These are phyloP conservation scores for Suhomyces emberorum DNA, from an alignment of 805 yeast species.

Conservation along the genomic window DNA sequence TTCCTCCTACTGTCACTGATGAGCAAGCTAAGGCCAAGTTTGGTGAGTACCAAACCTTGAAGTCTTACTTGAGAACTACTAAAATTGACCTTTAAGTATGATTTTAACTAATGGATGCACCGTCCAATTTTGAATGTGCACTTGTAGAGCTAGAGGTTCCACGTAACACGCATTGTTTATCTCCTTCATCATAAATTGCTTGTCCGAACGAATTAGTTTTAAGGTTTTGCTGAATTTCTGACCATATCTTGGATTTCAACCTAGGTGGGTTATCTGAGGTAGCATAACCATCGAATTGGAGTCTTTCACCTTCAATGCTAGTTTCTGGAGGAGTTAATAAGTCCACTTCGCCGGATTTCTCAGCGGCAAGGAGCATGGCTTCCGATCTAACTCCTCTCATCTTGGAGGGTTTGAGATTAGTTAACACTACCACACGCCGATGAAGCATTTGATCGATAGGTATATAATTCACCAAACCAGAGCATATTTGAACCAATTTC, in stretches of 20 bases:
- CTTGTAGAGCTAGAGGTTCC: too few species aligned
- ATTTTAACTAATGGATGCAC: too few species aligned
- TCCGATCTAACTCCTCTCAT: slow-evolving; percentile 61
- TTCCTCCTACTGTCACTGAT: slow-evolving; percentile 62
- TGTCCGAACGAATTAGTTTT: slow-evolving; percentile 27
- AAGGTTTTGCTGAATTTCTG: slow-evolving; percentile 24
- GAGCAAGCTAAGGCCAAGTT: slow-evolving; percentile 57
- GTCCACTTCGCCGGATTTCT: slow-evolving; percentile 33
- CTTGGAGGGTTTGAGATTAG: slow-evolving; percentile 58
- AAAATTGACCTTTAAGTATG: too few species aligned
- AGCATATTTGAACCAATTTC: slow-evolving; percentile 46
- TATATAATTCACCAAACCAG: slow-evolving; percentile 52
- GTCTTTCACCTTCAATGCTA: slow-evolving; percentile 35
- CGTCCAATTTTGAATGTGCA: too few species aligned
- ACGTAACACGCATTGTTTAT: too few species aligned
- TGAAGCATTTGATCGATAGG: slow-evolving; percentile 36
- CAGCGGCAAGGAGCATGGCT: slow-evolving; percentile 69
- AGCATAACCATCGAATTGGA: slow-evolving; percentile 32
- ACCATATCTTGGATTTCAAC: slow-evolving; percentile 35
- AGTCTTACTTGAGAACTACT: slow-evolving; percentile 63
- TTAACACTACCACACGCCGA: slow-evolving; percentile 48
- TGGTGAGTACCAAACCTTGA: slow-evolving; percentile 59
- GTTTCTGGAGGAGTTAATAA: slow-evolving; percentile 44
- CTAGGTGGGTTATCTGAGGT: slow-evolving; percentile 16
- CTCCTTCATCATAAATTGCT: too few species aligned